phyloP scores from a whole-genome alignment of 2,329 filamentous ascomycete species.

The Colletotrichum musae region DNA sequence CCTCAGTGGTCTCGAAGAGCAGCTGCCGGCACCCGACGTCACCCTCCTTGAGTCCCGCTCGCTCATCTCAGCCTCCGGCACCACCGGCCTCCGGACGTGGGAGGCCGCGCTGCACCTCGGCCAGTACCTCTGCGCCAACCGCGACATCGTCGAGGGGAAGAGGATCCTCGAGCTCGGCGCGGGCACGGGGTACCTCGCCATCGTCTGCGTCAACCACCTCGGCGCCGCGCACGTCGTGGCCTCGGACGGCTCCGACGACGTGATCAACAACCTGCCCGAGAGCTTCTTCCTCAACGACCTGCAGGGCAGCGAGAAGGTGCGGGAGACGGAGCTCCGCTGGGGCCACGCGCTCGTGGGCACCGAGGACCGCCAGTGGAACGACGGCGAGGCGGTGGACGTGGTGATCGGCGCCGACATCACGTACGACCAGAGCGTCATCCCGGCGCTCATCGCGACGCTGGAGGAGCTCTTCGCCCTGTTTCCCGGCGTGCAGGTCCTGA shows the following conservation, averaged over 20 bases:
- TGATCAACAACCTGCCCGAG: conserved; percentile 76
- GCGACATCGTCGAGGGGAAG: conserved; percentile 64
- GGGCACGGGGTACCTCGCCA: conserved; percentile 82
- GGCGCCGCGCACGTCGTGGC: conserved; percentile 72
- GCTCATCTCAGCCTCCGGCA: conserved; percentile 79
- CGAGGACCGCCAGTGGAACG: conserved; percentile 69
- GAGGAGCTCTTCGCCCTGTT: conserved; percentile 72
- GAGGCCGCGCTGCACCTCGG: conserved; percentile 83
- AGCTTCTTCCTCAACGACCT: conserved; percentile 80
- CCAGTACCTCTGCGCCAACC: conserved; percentile 72
- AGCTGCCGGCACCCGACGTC: conserved; percentile 53
- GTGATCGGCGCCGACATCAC: conserved; percentile 85
- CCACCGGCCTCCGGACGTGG: conserved; percentile 85
- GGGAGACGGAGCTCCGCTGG: conserved; percentile 74
- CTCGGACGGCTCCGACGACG: conserved; percentile 82
- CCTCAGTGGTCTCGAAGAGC: conserved; percentile 54
- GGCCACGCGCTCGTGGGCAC: conserved; percentile 71
- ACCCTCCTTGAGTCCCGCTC: conserved; percentile 79
- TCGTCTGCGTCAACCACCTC: conserved; percentile 80
- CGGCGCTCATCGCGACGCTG: conserved; percentile 75
- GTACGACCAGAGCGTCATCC: conserved; percentile 77
- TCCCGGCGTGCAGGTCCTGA: conserved; percentile 70
- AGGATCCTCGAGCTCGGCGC: conserved; percentile 80
- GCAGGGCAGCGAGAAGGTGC: conserved; percentile 59
- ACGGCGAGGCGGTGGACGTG: conserved; percentile 67